Base-by-base conservation (phyloP, 225 moss, liverwort and hornwort genomes). In the Anthoceros angustus region DNA sequence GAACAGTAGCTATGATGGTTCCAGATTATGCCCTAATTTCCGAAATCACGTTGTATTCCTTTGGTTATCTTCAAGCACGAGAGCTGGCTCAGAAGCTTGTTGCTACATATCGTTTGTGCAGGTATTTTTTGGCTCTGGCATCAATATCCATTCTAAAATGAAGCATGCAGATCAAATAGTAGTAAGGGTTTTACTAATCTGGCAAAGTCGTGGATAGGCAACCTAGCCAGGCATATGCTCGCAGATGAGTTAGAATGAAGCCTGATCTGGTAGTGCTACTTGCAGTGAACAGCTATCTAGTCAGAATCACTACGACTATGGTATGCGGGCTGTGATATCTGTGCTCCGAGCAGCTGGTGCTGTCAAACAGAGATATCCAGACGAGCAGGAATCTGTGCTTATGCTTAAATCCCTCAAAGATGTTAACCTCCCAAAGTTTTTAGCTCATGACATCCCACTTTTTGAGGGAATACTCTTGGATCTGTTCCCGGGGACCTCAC, bases 1-100 rank as follows among this genome's bases (percentile, higher is more conserved):
- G 87, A 25, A 82, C 87, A 6, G 87, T 87, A 10, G 87, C 87
- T 0, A 87, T 87, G 87, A 87, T 87, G 87, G 87, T 87, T 76
- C 87, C 87, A 12, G 87, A 87, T 40, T 87, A 84, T 55, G 84
- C 82, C 49, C 70, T 87, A 40, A 87, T 87, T 49, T 84, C 87
- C 21, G 87, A 87, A 45, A 87, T 84, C 9, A 82, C 84, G 5
- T 39, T 87, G 9, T 84, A 84, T 70, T 87, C 87, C 0, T 84
- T 80, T 79, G 87, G 87, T 10, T 87, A 87, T 11, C 55, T 84
- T 0, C 84, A 84, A 64, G 87, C 87, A 61, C 73, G 75, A 42
- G 76, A 82, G 7, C 63, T 84, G 39, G 84, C 84, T 25, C 71
- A 82, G 9, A 87, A 87, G 68, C 84, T 87, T 67, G 87, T 87